Base-by-base conservation (phyloP, 164 flowering plant species). In the Paratinospora sagittata region DNA sequence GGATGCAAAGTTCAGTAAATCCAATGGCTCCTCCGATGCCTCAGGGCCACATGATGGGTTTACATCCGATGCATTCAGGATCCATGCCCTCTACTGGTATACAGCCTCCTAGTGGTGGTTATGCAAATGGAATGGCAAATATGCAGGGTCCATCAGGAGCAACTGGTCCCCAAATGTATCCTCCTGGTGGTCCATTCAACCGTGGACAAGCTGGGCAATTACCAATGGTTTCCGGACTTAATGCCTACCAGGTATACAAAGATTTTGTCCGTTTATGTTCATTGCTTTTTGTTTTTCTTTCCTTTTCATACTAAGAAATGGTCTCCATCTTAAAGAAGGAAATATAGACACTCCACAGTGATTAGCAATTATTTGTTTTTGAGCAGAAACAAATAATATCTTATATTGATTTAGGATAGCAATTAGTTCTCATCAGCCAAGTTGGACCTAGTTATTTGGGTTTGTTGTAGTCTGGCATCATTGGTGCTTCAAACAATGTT, bases 61-160 rank as follows among this genome's bases (percentile, higher is more conserved):
- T 91, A 86, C 91, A 88, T 77, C 90, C 85, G 36, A 87, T 90
- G 90, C 94, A 85, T 73, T 76, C 93, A 24, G 89, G 90, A 75
- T 73, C 88, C 27, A 57, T 84, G 21, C 75, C 83, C 10, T 63
- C 66, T 21, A 82, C 84, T 73, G 84, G 79, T 55, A 70, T 75
- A 8, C 82, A 87, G 65, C 84, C 90, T 65, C 74, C 82, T 6
- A 81, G 73, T 47, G 91, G 90, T 39, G 80, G 88, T 73, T 86
- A 82, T 69, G 82, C 83, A 55, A 88, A 81, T 82, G 87, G 87
- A 23, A 41, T 85, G 74, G 79, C 85, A 67, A 85, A 83, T 71
- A 79, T 84, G 74, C 95, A 86, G 79, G 96, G 86, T 47, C 91
- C 85, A 70, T 65, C 89, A 23, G 84, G 79, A 77, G 68, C 86